phyloP scores from a whole-genome alignment of 2,329 filamentous ascomycete genomes.

The Cercospora canescens region DNA sequence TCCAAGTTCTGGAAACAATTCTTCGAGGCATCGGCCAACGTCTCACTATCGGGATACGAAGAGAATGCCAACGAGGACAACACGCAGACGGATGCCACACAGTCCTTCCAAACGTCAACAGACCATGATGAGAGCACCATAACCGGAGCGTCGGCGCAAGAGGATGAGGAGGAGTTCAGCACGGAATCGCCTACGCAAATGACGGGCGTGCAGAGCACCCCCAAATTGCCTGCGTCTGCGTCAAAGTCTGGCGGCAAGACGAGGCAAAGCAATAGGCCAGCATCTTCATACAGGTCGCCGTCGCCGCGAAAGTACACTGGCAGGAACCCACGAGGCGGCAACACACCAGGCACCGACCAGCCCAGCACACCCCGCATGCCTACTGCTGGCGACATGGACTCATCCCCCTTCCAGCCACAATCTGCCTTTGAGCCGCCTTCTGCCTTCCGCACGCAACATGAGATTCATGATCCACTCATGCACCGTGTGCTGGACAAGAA shows the following conservation, averaged over 20 bases:
- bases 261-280: conserved; percentile 24
- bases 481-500: conserved; percentile 94
- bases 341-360: conserved; percentile 24
- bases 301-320: conserved; percentile 45
- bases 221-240: conserved; percentile 43
- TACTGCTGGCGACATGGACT: conserved; percentile 26
- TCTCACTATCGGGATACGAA: conserved; percentile 92
- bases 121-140: conserved; percentile 30
- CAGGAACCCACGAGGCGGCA: conserved; percentile 32
- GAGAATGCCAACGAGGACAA: conserved; percentile 65
- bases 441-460: conserved; percentile 33
- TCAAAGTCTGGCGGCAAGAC: conserved; percentile 29
- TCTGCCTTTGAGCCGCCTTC: conserved; percentile 37
- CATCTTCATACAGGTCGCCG: conserved; percentile 30
- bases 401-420: conserved; percentile 55
- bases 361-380: conserved; percentile 34
- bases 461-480: conserved; percentile 72
- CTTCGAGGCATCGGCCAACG: conserved; percentile 97
- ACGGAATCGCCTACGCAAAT: conserved; percentile 59
- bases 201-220: conserved; percentile 61
- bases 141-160: conserved; percentile 35
- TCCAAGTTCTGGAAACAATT: conserved; percentile 98
- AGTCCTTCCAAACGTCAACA: conserved; percentile 33
- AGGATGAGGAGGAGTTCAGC: conserved; percentile 58
- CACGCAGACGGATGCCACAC: conserved; percentile 41